Base-by-base conservation (phyloP, 371 early-diverging fungal species). In the Massospora cicadina region DNA sequence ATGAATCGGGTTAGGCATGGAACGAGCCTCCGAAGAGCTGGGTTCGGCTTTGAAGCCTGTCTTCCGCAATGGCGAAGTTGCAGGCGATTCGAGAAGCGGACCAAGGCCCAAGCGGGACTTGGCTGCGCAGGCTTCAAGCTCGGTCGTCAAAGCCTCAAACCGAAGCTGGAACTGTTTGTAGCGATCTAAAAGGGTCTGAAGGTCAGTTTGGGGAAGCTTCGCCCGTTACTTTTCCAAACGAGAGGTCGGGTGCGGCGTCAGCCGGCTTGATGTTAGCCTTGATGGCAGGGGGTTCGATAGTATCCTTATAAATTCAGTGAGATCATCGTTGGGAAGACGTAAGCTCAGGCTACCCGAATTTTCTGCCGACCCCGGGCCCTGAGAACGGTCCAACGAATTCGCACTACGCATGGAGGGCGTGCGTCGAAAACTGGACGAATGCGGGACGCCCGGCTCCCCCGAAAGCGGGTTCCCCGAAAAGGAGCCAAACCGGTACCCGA, bases 401-500 rank as follows among this genome's bases (percentile, higher is more conserved):
- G 31, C 29, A 26, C 17, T 31, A 29, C 62, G 62, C 5, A n/a
- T 26, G 7, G 62, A 62, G 53, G n/a, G 32, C 5, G 32, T 28
- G n/a, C 62, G 31, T 23, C 62, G 62, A 23, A n/a, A 13, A n/a
- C 32, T n/a, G 5, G 62, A 62, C n/a, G 28, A 28, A 10, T 31
- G 26, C n/a, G 32, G 24, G 32, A n/a, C 25, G 17, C 24, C 31
- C 31, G 27, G 60, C 13, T 62, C 62, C 25, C 10, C n/a, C 13
- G n/a, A 43, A 5, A 33, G 26, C 10, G 12, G 33, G 27, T 31
- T 62, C 26, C 43, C 62, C 5, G 62, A 28, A 33, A 62, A 33
- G 17, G 62, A 62, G 17, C 62, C 62, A 33, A 62, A 62, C 2
- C 62, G 62, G 32, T 62, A 54, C 2, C 62, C 62, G 53, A 62